Evolutionary conservation across 2,329 filamentous ascomycete species (phyloP).

Genomic region (Alternaria infectoria): DNA sequence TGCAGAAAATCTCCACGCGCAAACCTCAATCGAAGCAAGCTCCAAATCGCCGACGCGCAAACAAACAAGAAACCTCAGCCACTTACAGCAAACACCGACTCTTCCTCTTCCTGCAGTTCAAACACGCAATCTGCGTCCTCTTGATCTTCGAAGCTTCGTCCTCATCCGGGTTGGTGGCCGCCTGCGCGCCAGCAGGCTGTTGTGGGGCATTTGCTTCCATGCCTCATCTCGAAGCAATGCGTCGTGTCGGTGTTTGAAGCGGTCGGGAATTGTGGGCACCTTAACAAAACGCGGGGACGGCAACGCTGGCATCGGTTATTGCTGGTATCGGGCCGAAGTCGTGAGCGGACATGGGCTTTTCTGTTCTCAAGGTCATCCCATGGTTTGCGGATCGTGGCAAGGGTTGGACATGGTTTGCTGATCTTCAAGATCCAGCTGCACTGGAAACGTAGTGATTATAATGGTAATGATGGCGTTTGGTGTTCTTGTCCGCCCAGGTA

Average conservation of each 20-base stretch:
- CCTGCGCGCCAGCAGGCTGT: slow-evolving; percentile 14
- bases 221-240: slow-evolving; percentile 12
- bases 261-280: slow-evolving; percentile 12
- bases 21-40: background rate
- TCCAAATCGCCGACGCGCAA: slow-evolving; percentile 2
- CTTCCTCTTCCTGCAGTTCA: slow-evolving; percentile 49
- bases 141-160: slow-evolving; percentile 28
- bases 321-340: slow-evolving; percentile 10
- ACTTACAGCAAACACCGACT: slow-evolving; percentile 49
- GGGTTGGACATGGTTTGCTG: background rate
- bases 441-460: background rate
- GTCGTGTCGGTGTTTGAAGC: slow-evolving; percentile 20
- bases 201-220: slow-evolving; percentile 21
- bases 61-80: slow-evolving; percentile 12
- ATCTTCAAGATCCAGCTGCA: background rate
- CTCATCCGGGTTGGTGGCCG: slow-evolving; percentile 14
- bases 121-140: slow-evolving; percentile 35
- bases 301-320: slow-evolving; percentile 12
- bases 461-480: background rate
- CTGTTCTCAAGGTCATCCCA: background rate
- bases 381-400: background rate
- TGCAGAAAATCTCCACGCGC: background rate
- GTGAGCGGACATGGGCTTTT: background rate
- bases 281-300: slow-evolving; percentile 11
- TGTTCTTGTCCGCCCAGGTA: background rate